These are phyloP conservation scores for Aspergillus sp. DNA, from an alignment of 2,329 filamentous ascomycete genomes.

Conservation along the genomic window DNA sequence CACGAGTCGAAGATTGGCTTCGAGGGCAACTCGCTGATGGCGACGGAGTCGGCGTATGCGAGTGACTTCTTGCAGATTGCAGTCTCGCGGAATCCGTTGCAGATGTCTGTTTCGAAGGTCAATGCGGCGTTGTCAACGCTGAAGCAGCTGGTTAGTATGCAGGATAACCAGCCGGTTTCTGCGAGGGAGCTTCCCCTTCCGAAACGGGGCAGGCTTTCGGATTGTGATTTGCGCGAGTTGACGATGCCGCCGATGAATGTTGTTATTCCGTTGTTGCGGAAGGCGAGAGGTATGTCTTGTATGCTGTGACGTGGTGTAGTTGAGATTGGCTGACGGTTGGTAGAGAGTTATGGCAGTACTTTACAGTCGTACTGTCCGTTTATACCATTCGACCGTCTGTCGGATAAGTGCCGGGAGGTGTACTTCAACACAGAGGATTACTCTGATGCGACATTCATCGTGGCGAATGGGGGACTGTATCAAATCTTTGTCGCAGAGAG, in stretches of 20 bases:
- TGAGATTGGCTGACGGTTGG: neutral
- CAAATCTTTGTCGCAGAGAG: conserved; percentile 38
- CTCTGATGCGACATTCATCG: conserved; percentile 40
- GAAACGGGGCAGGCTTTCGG: conserved; percentile 23
- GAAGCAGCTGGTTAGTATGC: conserved; percentile 40
- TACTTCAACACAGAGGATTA: conserved; percentile 46
- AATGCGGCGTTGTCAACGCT: conserved; percentile 38
- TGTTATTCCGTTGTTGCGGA: conserved; percentile 34
- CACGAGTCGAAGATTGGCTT: conserved; percentile 36
- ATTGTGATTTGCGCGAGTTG: conserved; percentile 32
- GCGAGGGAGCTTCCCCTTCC: conserved; percentile 21
- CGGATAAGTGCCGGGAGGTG: conserved; percentile 41
- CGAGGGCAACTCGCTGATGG: conserved; percentile 52
- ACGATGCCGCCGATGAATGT: conserved; percentile 37
- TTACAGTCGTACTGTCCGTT: conserved; percentile 34
- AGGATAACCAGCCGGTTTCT: conserved; percentile 29
- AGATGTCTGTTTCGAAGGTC: conserved; percentile 39
- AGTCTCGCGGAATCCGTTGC: conserved; percentile 35
- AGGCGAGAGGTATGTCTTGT: conserved; percentile 31
- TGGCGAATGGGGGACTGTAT: conserved; percentile 40
- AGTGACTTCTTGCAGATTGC: conserved; percentile 44
- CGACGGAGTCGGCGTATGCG: conserved; percentile 49
- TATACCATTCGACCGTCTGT: conserved; percentile 33
- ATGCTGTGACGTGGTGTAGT: neutral
- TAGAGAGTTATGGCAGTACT: conserved; percentile 23